phyloP scores from a whole-genome alignment of 352 stramenopile genomes.

The Globisporangium carolinianum region DNA sequence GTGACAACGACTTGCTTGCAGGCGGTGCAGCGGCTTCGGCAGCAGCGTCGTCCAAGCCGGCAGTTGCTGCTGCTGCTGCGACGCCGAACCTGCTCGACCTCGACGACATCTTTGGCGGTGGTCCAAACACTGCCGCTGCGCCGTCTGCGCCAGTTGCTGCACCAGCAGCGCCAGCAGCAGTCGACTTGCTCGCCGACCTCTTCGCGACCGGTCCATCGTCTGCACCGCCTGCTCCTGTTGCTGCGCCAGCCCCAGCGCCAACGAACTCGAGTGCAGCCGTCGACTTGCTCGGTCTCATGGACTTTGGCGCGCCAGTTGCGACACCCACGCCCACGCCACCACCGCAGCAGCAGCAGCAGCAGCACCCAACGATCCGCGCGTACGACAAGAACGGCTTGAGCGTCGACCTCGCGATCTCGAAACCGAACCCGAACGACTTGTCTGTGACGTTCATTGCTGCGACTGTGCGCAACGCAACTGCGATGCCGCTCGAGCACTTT shows the following conservation, averaged over 20 bases:
- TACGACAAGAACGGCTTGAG: slow-evolving; percentile 96
- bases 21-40: not conserved
- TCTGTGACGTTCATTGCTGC: slow-evolving; percentile 90
- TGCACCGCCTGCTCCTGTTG: slow-evolving; percentile 5
- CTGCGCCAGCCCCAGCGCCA: slow-evolving; percentile 8
- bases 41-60: slow-evolving; percentile 8
- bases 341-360: slow-evolving; percentile 15
- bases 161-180: slow-evolving; percentile 16
- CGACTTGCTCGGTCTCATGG: slow-evolving; percentile 69
- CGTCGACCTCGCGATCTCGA: slow-evolving; percentile 88
- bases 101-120: slow-evolving; percentile 92
- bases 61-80: slow-evolving; percentile 7
- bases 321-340: too few relatives aligned
- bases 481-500: slow-evolving; percentile 87
- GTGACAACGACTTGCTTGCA: slow-evolving; percentile 25
- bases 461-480: slow-evolving; percentile 90
- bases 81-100: slow-evolving; percentile 89
- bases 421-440: slow-evolving; percentile 90
- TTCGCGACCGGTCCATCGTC: slow-evolving; percentile 52
- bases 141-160: slow-evolving; percentile 15
- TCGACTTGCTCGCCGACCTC: slow-evolving; percentile 95
- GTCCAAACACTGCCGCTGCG: slow-evolving; percentile 15
- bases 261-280: slow-evolving; percentile 11
- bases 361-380: slow-evolving; percentile 71
- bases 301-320: slow-evolving; percentile 43